These are phyloP conservation scores for Lentinula novae-zelandiae DNA, from an alignment of 1,284 basidiomycete species.

Conservation along the genomic window DNA sequence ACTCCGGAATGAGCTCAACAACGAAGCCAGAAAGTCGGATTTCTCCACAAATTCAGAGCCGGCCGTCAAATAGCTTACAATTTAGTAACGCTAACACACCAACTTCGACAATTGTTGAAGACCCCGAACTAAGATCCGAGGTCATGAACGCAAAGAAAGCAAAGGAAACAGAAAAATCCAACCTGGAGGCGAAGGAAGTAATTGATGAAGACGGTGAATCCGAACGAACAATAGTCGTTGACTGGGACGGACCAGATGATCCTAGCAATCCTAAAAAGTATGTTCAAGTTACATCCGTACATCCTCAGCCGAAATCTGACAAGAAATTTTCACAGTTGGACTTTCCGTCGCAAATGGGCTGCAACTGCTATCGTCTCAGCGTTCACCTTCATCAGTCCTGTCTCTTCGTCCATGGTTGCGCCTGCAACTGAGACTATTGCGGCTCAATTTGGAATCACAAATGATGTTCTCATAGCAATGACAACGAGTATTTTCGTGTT, in stretches of 20 bases:
- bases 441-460: constrained; percentile 52
- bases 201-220: not conserved
- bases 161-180: not conserved
- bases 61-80: not conserved
- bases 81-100: not conserved
- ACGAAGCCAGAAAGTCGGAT: no score
- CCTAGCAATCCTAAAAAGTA: constrained; percentile 67
- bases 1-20: not conserved
- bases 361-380: constrained; percentile 59
- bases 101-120: not conserved
- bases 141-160: not conserved
- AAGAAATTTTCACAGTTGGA: constrained; percentile 45
- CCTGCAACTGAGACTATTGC: constrained; percentile 58
- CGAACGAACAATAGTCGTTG: constrained; percentile 33
- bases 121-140: not conserved
- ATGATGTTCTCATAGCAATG: constrained; percentile 48
- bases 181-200: not conserved
- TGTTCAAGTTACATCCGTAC: not conserved
- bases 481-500: constrained; percentile 67
- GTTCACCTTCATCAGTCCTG: constrained; percentile 63
- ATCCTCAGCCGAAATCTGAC: not conserved
- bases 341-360: constrained; percentile 53
- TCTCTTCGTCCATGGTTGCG: constrained; percentile 72
- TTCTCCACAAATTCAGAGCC: not conserved
- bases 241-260: constrained; percentile 64